Base-by-base conservation (phyloP, 2,329 filamentous ascomycete species). In the Beauveria sp. region DNA sequence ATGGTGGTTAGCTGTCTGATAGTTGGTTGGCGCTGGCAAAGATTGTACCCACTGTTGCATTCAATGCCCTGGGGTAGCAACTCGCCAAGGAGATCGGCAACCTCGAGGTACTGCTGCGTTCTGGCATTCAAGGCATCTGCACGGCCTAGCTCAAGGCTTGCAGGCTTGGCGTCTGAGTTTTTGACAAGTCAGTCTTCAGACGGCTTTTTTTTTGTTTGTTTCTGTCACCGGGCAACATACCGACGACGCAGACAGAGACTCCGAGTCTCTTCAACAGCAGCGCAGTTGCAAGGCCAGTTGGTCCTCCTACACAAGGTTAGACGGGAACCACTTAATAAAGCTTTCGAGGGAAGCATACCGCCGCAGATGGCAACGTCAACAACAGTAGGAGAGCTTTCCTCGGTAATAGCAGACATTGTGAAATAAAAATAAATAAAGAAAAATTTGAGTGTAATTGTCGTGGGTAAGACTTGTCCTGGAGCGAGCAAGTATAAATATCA, bases 71-170 rank as follows among this genome's bases (percentile, higher is more conserved):
- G 66, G 0, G 73, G 68, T 0, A 79, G 63, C 3, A 81, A 69
- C 43, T 77, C 74, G 40, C 77, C 71, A 1, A 79, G 67, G 18
- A 80, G 71, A 8, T 75, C 73, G 4, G 74, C 77, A 7, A 79
- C 72, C 54, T 80, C 77, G 2, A 80, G 70, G 38, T 78, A 78
- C 50, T 81, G 78, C 46, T 81, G 78, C 0, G 77, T 79, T 10
- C 78, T 72, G 6, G 78, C 78, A 46, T 80, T 81, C 58, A 81
- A 68, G 0, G 78, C 78, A 66, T 81, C 78, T 43, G 78, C 78
- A 22, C 78, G 71, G 2, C 78, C 78, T 3, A 79, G 65, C 3
- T 75, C 69, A 3, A 81, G 66, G 0, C 74, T 71, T 0, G 67
- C 69, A 1, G 71, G 64, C 64, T 78, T 78, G 50, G 68, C 73